Conservation (phyloP, 495 filamentous ascomycete genomes). For the Aspergillus haitiensis region DNA sequence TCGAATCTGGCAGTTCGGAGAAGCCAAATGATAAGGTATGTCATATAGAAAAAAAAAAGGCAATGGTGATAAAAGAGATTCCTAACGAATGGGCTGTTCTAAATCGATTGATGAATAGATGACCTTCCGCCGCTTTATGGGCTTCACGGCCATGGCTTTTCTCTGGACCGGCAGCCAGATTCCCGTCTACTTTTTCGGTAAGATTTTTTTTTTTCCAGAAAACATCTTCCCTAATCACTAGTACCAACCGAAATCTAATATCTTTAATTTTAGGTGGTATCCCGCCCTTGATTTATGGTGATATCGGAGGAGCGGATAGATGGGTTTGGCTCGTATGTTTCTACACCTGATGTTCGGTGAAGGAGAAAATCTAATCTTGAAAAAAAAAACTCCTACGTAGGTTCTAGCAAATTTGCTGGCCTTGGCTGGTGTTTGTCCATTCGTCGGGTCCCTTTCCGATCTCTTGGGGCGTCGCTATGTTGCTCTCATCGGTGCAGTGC, state of each 20-base stretch:
- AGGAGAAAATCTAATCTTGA: neutral
- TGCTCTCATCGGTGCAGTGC: conserved; percentile 57
- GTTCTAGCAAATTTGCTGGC: conserved; percentile 66
- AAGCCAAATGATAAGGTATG: conserved; percentile 22
- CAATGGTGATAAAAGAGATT: neutral
- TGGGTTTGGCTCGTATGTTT: conserved; percentile 68
- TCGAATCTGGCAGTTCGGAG: conserved; percentile 28
- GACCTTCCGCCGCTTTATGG: conserved; percentile 57
- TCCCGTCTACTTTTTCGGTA: conserved; percentile 62
- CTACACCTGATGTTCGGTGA: neutral
- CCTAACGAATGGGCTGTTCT: neutral
- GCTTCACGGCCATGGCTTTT: conserved; percentile 63
- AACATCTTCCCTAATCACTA: neutral
- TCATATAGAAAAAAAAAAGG: no score
- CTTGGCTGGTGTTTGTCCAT: conserved; percentile 67
- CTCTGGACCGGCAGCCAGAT: conserved; percentile 67
- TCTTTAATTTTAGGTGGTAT: conserved; percentile 47
- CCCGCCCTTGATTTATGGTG: conserved; percentile 62
- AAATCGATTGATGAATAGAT: conserved; percentile 40
- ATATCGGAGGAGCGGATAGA: conserved; percentile 64
- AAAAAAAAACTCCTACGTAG: conserved; percentile 15
- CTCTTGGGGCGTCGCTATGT: conserved; percentile 67
- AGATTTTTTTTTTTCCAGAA: neutral
- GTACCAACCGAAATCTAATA: neutral
- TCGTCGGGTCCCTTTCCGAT: conserved; percentile 71